These are phyloP conservation scores for Acanthamoeba castellanii DNA, from an alignment of 208 protist species.

Conservation along the genomic window DNA sequence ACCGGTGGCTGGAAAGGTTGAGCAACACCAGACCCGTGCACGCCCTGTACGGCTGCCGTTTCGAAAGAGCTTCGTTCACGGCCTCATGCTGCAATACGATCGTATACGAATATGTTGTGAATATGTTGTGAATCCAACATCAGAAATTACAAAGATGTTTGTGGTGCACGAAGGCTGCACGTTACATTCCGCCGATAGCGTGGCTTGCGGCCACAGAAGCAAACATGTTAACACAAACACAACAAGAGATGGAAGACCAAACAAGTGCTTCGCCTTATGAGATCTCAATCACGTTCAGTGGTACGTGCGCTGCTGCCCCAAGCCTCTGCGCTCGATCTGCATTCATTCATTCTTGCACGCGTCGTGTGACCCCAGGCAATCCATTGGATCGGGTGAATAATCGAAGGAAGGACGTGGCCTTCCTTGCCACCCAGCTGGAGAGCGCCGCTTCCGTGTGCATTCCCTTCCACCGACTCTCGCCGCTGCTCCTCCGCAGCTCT, in stretches of 20 bases:
- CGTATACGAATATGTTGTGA: too few species aligned
- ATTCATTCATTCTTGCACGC: not conserved
- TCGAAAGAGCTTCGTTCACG: too few species aligned
- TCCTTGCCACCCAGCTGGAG: not conserved
- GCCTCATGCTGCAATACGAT: too few species aligned
- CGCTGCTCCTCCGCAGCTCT: not conserved
- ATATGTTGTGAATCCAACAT: too few species aligned
- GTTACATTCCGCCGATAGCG: too few species aligned
- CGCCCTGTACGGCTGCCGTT: too few species aligned
- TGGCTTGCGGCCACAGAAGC: too few species aligned
- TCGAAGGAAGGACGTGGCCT: not conserved
- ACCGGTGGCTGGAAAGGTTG: not conserved
- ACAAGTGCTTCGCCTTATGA: not conserved
- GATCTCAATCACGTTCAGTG: not conserved
- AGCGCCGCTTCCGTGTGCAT: conserved; percentile 18
- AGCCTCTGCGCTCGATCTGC: not conserved
- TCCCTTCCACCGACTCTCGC: not conserved
- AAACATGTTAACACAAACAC: too few species aligned
- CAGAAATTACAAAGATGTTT: too few species aligned
- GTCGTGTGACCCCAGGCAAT: not conserved
- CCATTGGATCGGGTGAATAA: conserved; percentile 22
- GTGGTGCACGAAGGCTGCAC: too few species aligned
- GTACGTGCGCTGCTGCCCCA: not conserved
- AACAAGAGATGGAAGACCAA: not conserved
- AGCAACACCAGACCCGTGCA: too few species aligned